phyloP scores from a whole-genome alignment of 2,329 filamentous ascomycete species.

The Talaromyces atroroseus region DNA sequence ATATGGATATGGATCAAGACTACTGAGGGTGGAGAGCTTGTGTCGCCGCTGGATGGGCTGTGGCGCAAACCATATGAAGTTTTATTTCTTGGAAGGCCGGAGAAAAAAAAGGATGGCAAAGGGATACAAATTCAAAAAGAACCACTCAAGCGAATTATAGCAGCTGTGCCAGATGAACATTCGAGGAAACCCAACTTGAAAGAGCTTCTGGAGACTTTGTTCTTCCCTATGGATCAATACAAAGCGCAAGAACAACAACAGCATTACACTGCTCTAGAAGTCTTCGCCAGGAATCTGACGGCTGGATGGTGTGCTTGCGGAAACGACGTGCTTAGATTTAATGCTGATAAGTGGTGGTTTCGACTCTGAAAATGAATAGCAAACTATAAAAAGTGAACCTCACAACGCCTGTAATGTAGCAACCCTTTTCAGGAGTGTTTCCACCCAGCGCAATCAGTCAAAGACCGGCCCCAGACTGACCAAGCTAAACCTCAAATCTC shows the following conservation, averaged over 20 bases:
- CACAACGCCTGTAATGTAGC: slow-evolving; percentile 3
- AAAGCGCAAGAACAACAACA: neutral
- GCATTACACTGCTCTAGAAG: slow-evolving; percentile 52
- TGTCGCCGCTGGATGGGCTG: slow-evolving; percentile 46
- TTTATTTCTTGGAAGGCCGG: slow-evolving; percentile 42
- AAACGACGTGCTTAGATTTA: slow-evolving; percentile 58
- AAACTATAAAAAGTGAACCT: neutral
- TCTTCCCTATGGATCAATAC: neutral
- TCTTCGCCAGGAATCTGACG: slow-evolving; percentile 57
- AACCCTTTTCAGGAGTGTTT: neutral
- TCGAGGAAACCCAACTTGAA: slow-evolving; percentile 61
- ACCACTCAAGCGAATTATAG: slow-evolving; percentile 46
- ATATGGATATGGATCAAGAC: slow-evolving; percentile 63
- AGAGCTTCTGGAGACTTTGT: slow-evolving; percentile 44
- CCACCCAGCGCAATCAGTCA: slow-evolving; percentile 28
- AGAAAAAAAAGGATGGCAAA: slow-evolving; percentile 7
- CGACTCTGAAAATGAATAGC: slow-evolving; percentile 22
- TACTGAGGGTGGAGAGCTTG: slow-evolving; percentile 48
- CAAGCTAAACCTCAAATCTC: slow-evolving; percentile 56
- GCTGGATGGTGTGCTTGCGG: slow-evolving; percentile 59
- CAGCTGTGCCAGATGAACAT: slow-evolving; percentile 58
- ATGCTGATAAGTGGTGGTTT: slow-evolving; percentile 49
- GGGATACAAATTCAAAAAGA: slow-evolving; percentile 19
- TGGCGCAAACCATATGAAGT: slow-evolving; percentile 61
- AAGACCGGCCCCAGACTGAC: slow-evolving; percentile 55